These are phyloP conservation scores for Sungouiozyma ichnusensis DNA, from an alignment of 805 yeast species.

Conservation along the genomic window DNA sequence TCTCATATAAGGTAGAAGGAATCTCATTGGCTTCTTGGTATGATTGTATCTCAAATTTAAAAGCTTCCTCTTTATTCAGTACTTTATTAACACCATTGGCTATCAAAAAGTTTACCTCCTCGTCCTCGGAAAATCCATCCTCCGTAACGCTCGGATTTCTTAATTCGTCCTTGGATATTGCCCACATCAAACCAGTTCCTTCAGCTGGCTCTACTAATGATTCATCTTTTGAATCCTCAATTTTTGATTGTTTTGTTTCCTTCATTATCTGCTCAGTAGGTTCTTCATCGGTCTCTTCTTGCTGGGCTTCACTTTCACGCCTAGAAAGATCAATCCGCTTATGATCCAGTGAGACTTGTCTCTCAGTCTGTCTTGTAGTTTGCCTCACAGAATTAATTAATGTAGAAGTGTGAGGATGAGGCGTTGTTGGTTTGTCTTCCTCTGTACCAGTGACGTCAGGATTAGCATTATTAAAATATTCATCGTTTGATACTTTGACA, in stretches of 20 bases:
- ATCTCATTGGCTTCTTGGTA: neutral
- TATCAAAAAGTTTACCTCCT: neutral
- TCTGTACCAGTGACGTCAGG: neutral
- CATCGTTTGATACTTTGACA: neutral
- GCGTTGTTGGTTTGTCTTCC: slow-evolving; percentile 4
- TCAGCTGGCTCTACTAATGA: neutral
- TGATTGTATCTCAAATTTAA: neutral
- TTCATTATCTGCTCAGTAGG: neutral
- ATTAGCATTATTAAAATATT: neutral
- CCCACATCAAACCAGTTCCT: neutral
- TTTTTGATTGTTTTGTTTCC: neutral
- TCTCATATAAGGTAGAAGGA: slow-evolving; percentile 9
- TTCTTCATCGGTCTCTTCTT: neutral
- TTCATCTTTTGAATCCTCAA: neutral
- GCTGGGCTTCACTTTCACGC: neutral
- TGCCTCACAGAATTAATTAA: slow-evolving; percentile 24
- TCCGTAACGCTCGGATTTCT: no score
- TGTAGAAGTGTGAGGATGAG: slow-evolving; percentile 20
- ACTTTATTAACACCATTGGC: neutral
- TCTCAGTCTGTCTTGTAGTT: slow-evolving; percentile 16
- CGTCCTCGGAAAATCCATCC: neutral
- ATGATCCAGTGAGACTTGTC: slow-evolving; percentile 9
- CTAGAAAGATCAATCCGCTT: slow-evolving; percentile 5
- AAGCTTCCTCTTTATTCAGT: neutral
- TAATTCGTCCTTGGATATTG: neutral